Evolutionary conservation across 345 rosid species (phyloP).

Genomic region (Eucalyptus curtisii): DNA sequence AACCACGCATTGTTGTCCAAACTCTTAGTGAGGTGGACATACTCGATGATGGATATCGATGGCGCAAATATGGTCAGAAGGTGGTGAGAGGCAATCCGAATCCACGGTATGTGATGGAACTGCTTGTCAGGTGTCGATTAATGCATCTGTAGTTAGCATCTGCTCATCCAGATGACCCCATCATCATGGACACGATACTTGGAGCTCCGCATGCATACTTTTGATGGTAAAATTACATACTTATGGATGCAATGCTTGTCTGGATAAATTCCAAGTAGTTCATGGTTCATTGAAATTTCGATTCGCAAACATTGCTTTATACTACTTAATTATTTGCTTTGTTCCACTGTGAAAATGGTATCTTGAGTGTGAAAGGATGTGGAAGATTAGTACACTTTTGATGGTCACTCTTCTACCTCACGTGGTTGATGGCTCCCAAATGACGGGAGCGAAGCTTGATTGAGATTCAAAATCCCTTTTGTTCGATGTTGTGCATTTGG

Average conservation of each 20-base stretch:
- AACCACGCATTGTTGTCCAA: constrained; percentile 98
- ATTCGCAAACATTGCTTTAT: not conserved
- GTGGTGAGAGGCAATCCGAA: constrained; percentile 97
- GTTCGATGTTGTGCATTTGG: not conserved
- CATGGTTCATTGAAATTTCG: not conserved
- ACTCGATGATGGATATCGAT: constrained; percentile 93
- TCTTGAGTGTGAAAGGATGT: not conserved
- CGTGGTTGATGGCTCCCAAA: not conserved
- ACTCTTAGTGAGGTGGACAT: constrained; percentile 96
- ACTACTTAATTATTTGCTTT: not conserved
- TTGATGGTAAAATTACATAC: not conserved
- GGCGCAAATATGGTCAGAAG: constrained; percentile 99
- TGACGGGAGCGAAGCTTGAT: not conserved
- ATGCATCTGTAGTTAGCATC: not conserved
- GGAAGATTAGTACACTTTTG: not conserved
- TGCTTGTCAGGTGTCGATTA: not conserved
- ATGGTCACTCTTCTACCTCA: not conserved
- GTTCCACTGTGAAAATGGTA: not conserved
- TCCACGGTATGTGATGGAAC: constrained; percentile 51
- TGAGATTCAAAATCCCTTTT: not conserved
- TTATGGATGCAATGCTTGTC: not conserved
- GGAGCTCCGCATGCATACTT: not conserved
- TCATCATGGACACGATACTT: not conserved
- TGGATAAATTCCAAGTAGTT: not conserved
- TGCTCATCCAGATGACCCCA: not conserved